Percentiles rank a stretch among this genome's conserved stretches.
phyloP scores from a whole-genome alignment of 164 flowering plant species.

The Nelumbo lutea region DNA sequence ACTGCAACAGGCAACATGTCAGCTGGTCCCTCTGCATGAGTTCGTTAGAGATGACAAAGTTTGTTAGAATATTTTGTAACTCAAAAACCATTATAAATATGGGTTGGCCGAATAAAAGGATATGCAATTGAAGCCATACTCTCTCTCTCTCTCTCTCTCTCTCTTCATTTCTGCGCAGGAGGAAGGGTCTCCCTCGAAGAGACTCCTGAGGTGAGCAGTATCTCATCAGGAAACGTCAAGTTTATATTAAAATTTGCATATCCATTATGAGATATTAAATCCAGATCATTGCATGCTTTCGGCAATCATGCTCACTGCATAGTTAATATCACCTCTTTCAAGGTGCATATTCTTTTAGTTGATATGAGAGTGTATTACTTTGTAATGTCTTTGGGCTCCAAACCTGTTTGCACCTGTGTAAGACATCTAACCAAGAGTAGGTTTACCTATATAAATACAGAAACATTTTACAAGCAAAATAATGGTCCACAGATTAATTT shows the following conservation, averaged over 20 bases:
- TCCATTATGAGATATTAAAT: neutral
- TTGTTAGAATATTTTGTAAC: neutral
- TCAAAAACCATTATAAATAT: neutral
- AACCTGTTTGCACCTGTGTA: neutral
- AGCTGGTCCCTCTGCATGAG: no score
- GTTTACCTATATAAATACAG: no score
- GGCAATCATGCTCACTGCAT: neutral
- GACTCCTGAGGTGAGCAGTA: no score
- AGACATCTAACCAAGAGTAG: neutral
- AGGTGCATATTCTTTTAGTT: neutral
- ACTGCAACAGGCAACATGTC: no score
- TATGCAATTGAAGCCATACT: neutral
- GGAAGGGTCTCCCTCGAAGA: no score
- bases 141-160: neutral
- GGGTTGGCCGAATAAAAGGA: neutral
- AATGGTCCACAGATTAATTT: no score
- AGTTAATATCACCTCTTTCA: neutral
- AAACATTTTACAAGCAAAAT: no score
- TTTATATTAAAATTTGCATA: no score
- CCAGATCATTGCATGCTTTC: neutral
- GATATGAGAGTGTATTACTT: neutral
- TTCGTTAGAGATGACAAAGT: no score
- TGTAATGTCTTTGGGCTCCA: neutral
- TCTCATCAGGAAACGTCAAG: neutral
- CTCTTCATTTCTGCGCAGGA: no score